Evolutionary conservation across 2,329 filamentous ascomycete species (phyloP).

Genomic region (Aspergillus cejpii): DNA sequence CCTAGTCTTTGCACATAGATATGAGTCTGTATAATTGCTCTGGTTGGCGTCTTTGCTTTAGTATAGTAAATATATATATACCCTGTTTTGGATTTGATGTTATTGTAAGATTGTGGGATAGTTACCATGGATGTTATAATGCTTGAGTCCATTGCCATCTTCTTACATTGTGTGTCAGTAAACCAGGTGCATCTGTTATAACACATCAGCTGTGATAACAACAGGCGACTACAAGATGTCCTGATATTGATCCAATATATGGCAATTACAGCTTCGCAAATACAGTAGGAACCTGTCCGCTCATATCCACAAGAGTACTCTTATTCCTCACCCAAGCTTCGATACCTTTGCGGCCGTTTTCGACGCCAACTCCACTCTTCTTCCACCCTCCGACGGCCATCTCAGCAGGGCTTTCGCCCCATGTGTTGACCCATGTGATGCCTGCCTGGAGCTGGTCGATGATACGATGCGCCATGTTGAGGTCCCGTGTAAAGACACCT

Average conservation of each 20-base stretch:
- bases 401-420: slow-evolving; percentile 86
- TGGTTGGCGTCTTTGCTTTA: not conserved
- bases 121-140: too few relatives aligned
- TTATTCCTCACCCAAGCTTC: slow-evolving; percentile 81
- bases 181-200: too few relatives aligned
- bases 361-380: slow-evolving; percentile 76
- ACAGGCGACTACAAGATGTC: too few relatives aligned
- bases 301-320: slow-evolving; percentile 80
- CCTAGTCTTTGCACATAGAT: not conserved
- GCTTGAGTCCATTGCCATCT: too few relatives aligned
- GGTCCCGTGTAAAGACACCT: slow-evolving; percentile 70
- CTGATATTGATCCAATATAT: not conserved
- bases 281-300: slow-evolving; percentile 61
- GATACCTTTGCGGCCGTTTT: slow-evolving; percentile 74
- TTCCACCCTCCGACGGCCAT: slow-evolving; percentile 94
- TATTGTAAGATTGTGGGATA: too few relatives aligned
- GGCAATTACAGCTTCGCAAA: slow-evolving; percentile 61
- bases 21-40: not conserved
- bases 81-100: too few relatives aligned
- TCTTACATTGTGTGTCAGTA: too few relatives aligned
- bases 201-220: too few relatives aligned
- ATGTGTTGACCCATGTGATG: slow-evolving; percentile 89
- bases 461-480: slow-evolving; percentile 66
- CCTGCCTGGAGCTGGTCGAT: slow-evolving; percentile 68
- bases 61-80: not conserved